Evolutionary conservation across 352 stramenopile genomes (phyloP).

Genomic region (Globisporangium carolinianum): DNA sequence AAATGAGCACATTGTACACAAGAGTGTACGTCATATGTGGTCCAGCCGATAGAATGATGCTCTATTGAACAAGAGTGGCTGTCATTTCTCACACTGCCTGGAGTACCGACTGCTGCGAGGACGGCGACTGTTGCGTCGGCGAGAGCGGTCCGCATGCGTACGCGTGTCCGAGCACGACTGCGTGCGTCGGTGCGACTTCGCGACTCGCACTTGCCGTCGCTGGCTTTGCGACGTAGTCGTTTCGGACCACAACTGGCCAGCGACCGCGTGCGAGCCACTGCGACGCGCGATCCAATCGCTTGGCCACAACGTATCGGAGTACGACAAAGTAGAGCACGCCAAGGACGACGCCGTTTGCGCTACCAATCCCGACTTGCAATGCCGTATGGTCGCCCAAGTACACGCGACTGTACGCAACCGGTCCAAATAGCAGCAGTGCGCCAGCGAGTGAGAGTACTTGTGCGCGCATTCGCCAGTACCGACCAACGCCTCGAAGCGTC

Average conservation of each 20-base stretch:
- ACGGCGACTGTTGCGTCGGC: background rate
- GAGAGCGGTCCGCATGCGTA: background rate
- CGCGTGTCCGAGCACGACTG: background rate
- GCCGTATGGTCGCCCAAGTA: constrained; percentile 53
- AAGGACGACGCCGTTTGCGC: constrained; percentile 27
- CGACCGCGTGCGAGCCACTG: constrained; percentile 4
- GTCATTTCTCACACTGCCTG: no score
- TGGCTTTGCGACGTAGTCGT: constrained; percentile 8
- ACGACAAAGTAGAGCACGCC: constrained; percentile 39
- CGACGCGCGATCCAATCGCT: constrained; percentile 4
- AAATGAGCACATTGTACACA: no score
- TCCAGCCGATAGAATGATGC: no score
- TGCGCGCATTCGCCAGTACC: constrained; percentile 12
- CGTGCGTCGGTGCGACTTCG: background rate
- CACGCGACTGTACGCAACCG: constrained; percentile 46
- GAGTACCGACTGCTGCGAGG: no score
- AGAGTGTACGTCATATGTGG: no score
- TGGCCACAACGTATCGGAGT: constrained; percentile 26
- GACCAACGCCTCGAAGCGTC: constrained; percentile 25
- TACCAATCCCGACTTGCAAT: constrained; percentile 41
- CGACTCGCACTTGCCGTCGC: background rate
- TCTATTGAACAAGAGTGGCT: no score
- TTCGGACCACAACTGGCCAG: constrained; percentile 3
- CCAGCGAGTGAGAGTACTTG: constrained; percentile 12
- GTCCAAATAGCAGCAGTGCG: constrained; percentile 30